Evolutionary conservation across 306 rosid genomes (phyloP), one percentile per base, ranked within the genome.

Genomic region (Acacia acuminata): DNA sequence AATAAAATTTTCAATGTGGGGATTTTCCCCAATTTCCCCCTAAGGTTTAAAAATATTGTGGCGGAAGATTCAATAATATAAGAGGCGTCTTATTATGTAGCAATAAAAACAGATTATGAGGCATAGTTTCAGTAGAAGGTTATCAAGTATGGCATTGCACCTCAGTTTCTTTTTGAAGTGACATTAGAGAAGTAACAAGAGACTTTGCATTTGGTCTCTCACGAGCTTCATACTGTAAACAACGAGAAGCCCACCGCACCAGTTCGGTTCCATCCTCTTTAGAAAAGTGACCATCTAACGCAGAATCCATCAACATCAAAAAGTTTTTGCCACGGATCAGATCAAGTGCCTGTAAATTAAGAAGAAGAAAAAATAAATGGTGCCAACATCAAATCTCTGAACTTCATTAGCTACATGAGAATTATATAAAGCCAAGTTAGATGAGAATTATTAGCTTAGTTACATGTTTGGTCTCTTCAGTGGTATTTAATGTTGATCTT

Each of bases 121-220:
- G 61, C 61, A 53, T 53, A 53, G 61, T 53, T 53, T 53, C 61
- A 19, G 2, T 53, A 19, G 69, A 43, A 66, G 32, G 67, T 56
- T 42, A 53, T 79, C 60, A 48, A 73, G 53, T 22, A 34, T 22
- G 66, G 36, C 2, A 8, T 44, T 44, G 30, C 78, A 95, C 99
- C 98, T 96, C 99, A 38, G 92, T 82, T 87, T 96, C 98, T 87
- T 92, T 96, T 86, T 96, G 98, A 80, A 96, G 97, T 42, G 94
- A 79, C 87, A 84, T 64, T 56, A 96, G 94, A 85, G 99, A 88
- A 53, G 87, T 79, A 85, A 88, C 96, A 16, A 96, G 93, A 73
- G 98, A 93, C 86, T 96, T 96, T 0, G 96, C 96, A 86, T 91
- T 96, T 71, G 99, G 99, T 82, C 99, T 89, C 90, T 96, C 99